Conservation (phyloP, 163 green algal genomes). For the Coccomyxa subellipsoidea region DNA sequence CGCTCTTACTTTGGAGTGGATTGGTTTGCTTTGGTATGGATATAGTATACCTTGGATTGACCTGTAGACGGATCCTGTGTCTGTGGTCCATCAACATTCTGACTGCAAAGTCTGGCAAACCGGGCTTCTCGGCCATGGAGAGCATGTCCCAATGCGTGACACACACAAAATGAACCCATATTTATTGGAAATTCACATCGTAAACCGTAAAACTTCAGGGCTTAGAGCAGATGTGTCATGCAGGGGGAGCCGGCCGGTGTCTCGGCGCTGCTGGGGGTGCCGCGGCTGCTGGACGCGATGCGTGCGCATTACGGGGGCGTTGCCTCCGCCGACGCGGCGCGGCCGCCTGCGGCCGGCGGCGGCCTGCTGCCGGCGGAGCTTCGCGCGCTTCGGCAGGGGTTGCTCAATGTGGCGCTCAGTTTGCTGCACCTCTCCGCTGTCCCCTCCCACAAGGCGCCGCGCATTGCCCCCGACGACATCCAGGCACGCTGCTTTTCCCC, state of each 20-base stretch:
- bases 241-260: conserved; percentile 4
- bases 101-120: too few species aligned
- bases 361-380: conserved; percentile 15
- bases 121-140: too few species aligned
- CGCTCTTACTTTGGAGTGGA: too few species aligned
- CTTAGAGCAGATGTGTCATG: neutral
- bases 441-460: neutral
- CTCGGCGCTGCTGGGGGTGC: conserved; percentile 11
- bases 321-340: conserved; percentile 1
- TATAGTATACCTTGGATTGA: too few species aligned
- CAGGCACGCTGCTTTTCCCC: neutral
- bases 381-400: conserved; percentile 9
- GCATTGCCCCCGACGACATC: neutral
- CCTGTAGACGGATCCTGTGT: too few species aligned
- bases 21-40: too few species aligned
- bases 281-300: conserved; percentile 30
- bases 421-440: conserved; percentile 7
- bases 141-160: too few species aligned
- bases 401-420: conserved; percentile 15
- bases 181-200: too few species aligned
- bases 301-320: conserved; percentile 16
- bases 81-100: too few species aligned
- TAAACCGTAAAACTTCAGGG: too few species aligned
- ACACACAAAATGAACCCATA: too few species aligned
- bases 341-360: neutral